phyloP scores from a whole-genome alignment of 768 basidiomycete genomes.

The Amyloporia xantha region DNA sequence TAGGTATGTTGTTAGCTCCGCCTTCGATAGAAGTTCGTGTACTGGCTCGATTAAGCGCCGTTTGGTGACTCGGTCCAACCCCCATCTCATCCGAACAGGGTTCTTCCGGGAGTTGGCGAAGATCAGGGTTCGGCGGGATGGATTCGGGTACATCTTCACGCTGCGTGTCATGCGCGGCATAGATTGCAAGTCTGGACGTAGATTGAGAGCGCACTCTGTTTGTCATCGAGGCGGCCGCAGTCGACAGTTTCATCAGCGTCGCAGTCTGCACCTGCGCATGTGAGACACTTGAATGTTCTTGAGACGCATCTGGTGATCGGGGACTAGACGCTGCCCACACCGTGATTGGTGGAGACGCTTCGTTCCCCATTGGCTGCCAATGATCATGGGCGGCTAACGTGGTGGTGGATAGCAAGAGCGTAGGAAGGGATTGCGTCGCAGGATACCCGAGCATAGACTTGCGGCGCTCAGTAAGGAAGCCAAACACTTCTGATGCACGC shows the following conservation, averaged over 20 bases:
- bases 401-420: neutral
- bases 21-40: no score
- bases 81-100: no score
- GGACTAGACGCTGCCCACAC: slow-evolving; percentile 13
- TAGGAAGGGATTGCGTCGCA: neutral
- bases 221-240: slow-evolving; percentile 10
- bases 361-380: neutral
- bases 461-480: slow-evolving; percentile 53
- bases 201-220: neutral
- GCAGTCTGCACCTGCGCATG: slow-evolving; percentile 23
- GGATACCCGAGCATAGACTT: slow-evolving; percentile 19
- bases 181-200: no score
- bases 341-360: slow-evolving; percentile 9
- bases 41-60: no score
- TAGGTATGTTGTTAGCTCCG: no score
- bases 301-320: slow-evolving; percentile 18
- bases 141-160: no score
- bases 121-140: no score
- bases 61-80: no score
- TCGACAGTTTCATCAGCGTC: slow-evolving; percentile 20
- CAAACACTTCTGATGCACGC: slow-evolving; percentile 71
- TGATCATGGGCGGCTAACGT: neutral
- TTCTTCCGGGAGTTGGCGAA: no score
- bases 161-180: no score
- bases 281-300: slow-evolving; percentile 7